A percentile compares a stretch with the other conserved stretches of the same genome.
Conservation (phyloP, 257 asterid genomes). For the Solanum sparsipilum region DNA sequence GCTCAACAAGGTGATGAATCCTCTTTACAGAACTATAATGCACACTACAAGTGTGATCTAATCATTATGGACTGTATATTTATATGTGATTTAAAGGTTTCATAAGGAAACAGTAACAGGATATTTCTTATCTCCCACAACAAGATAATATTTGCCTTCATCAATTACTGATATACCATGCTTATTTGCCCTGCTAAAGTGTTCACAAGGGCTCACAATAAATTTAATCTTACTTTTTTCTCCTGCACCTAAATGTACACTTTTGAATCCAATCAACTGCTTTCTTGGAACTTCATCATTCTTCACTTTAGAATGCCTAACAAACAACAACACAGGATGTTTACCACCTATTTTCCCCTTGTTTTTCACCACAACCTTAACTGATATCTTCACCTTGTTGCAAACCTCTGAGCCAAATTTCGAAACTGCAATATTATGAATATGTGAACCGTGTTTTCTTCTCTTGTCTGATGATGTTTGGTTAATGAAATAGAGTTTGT, state of each 20-base stretch:
- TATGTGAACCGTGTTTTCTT: background rate
- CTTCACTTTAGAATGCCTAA: constrained; percentile 1
- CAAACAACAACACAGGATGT: constrained; percentile 42
- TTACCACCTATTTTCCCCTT: constrained; percentile 31
- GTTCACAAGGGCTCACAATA: constrained; percentile 38
- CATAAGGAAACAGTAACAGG: constrained; percentile 23
- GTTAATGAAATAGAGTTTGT: constrained; percentile 10
- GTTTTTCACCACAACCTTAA: constrained; percentile 27
- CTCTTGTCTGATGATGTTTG: background rate
- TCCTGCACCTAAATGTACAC: constrained; percentile 25
- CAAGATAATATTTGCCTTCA: constrained; percentile 28
- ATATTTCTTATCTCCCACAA: constrained; percentile 35
- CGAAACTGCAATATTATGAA: constrained; percentile 13
- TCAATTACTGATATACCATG: constrained; percentile 40
- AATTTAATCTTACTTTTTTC: constrained; percentile 23
- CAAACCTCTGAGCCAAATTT: constrained; percentile 22
- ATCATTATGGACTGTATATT: background rate
- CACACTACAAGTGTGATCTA: background rate
- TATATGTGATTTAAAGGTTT: background rate
- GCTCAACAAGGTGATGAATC: background rate
- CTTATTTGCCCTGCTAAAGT: constrained; percentile 34
- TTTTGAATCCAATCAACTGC: constrained; percentile 41
- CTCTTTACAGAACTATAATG: background rate
- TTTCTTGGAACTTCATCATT: constrained; percentile 23
- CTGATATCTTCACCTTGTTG: constrained; percentile 19